phyloP scores from a whole-genome alignment of 169 alveolate genomes.

The Babesia ovis region DNA sequence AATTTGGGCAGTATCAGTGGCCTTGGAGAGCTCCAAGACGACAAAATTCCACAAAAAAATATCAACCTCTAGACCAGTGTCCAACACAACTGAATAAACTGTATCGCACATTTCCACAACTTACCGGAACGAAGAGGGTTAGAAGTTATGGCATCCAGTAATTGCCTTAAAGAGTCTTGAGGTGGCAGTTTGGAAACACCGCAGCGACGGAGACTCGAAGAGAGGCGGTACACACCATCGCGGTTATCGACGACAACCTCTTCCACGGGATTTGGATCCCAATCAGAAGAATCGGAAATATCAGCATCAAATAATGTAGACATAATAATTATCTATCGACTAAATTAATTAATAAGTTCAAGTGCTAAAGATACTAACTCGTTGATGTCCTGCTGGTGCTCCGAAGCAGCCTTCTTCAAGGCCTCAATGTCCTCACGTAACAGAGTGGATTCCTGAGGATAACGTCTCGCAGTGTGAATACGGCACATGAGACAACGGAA shows the following conservation, averaged over 20 bases:
- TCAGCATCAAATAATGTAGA: conserved; percentile 10
- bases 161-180: background rate
- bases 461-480: background rate
- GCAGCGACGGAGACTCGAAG: conserved; percentile 17
- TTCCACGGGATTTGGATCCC: conserved; percentile 5
- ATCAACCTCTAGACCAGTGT: conserved; percentile 11
- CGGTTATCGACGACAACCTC: background rate
- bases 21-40: background rate
- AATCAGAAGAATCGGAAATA: background rate
- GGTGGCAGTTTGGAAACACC: conserved; percentile 14
- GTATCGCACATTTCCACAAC: background rate
- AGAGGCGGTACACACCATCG: conserved; percentile 27
- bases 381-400: conserved; percentile 37
- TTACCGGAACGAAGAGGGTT: background rate
- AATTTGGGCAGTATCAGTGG: background rate
- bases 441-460: background rate
- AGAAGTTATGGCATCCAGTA: conserved; percentile 1
- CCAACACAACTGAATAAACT: conserved; percentile 1
- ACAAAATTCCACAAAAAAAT: conserved; percentile 14
- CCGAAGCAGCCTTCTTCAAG: background rate
- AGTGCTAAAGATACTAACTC: background rate
- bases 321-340: background rate
- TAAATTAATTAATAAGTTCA: conserved; percentile 7
- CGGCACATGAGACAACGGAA: conserved; percentile 11
- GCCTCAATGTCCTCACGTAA: conserved; percentile 3